These are phyloP conservation scores for Tephrocybe sp. DNA, from an alignment of 768 basidiomycete genomes.

Conservation along the genomic window DNA sequence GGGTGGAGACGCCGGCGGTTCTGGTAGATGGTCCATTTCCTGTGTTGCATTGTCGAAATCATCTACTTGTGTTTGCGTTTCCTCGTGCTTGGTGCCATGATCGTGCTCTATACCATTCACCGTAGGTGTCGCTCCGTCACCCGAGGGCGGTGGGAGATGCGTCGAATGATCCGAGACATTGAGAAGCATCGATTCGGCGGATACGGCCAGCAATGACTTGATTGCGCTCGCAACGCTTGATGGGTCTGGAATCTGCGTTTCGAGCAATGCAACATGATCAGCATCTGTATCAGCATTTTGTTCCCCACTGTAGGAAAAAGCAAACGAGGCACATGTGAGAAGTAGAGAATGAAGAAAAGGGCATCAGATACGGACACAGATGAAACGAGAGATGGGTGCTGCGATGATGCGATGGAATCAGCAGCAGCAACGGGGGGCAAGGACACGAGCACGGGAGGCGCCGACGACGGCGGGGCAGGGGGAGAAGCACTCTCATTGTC, in stretches of 20 bases:
- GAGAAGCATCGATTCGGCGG: conserved; percentile 52
- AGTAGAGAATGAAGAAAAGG: conserved; percentile 32
- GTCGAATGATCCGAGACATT: conserved; percentile 32
- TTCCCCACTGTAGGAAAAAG: conserved; percentile 43
- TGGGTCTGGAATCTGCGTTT: conserved; percentile 37
- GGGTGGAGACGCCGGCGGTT: conserved; percentile 61
- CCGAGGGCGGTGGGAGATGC: conserved; percentile 13
- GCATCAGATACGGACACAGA: conserved; percentile 52
- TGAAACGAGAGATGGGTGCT: conserved; percentile 32
- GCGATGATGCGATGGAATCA: conserved; percentile 32
- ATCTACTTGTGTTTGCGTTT: conserved; percentile 20
- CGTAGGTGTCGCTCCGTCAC: conserved; percentile 24
- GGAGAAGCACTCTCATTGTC: background rate
- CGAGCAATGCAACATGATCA: conserved; percentile 39
- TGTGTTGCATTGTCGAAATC: conserved; percentile 18
- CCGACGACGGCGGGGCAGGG: conserved; percentile 5
- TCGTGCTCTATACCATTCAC: conserved; percentile 21
- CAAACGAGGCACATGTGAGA: conserved; percentile 33
- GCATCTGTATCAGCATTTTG: conserved; percentile 39
- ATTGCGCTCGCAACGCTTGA: conserved; percentile 4
- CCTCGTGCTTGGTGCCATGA: conserved; percentile 11
- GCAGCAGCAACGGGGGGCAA: conserved; percentile 23
- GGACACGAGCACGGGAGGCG: conserved; percentile 12
- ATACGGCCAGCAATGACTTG: conserved; percentile 44
- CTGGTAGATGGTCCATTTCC: conserved; percentile 50